Percentiles rank a stretch among this genome's conserved stretches.
phyloP scores from a whole-genome alignment of 345 rosid genomes.

The Salix suchowensis region DNA sequence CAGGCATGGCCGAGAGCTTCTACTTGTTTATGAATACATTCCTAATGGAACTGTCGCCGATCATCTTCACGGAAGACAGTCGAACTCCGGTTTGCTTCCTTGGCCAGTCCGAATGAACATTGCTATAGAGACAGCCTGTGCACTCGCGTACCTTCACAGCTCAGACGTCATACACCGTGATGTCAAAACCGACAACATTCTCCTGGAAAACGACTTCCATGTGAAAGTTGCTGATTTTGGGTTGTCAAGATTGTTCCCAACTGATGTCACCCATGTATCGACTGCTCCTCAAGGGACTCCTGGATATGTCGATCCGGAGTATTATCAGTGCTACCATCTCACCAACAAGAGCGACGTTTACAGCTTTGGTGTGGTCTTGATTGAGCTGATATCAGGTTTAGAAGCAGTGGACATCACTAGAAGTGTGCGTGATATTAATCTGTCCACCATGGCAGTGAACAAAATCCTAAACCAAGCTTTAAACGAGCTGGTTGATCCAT shows the following conservation, averaged over 20 bases:
- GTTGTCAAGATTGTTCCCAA: conserved; percentile 70
- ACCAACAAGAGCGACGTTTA: conserved; percentile 87
- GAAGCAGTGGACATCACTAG: conserved; percentile 68
- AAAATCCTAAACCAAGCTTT: conserved; percentile 62
- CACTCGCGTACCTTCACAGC: conserved; percentile 59
- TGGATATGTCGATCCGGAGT: conserved; percentile 88
- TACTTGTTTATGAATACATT: conserved; percentile 78
- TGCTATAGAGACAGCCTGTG: conserved; percentile 79
- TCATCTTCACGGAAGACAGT: conserved; percentile 61
- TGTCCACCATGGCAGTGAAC: conserved; percentile 67
- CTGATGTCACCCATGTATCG: conserved; percentile 71
- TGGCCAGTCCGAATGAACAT: conserved; percentile 69
- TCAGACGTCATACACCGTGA: conserved; percentile 77
- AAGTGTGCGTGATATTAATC: conserved; percentile 58
- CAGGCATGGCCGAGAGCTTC: conserved; percentile 65
- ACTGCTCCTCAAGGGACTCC: conserved; percentile 97
- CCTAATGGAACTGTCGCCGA: conserved; percentile 90
- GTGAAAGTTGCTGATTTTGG: conserved; percentile 98
- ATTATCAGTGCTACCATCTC: conserved; percentile 68
- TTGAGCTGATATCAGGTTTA: conserved; percentile 63
- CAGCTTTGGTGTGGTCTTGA: conserved; percentile 82
- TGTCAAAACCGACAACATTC: conserved; percentile 84
- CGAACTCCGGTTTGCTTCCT: conserved; percentile 45
- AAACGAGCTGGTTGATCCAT: conserved; percentile 66
- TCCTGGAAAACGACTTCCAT: conserved; percentile 44